phyloP scores from a whole-genome alignment of 106 monocot species.

The Dendrobium nobile region DNA sequence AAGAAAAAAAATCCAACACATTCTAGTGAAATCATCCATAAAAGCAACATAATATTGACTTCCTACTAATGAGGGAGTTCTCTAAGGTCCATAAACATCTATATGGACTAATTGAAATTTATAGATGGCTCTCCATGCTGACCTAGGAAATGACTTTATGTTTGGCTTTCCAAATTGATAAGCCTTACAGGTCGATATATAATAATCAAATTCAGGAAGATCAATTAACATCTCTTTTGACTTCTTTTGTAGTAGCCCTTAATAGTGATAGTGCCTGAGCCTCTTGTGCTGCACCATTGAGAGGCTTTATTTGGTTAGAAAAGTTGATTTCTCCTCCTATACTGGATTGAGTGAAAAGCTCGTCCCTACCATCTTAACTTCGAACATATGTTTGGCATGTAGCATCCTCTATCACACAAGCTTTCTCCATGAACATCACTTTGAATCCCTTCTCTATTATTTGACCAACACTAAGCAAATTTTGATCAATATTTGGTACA shows the following conservation, averaged over 20 bases:
- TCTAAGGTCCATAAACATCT: background rate
- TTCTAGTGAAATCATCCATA: conserved; percentile 4
- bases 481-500: background rate
- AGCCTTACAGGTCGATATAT: background rate
- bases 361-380: background rate
- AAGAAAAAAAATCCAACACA: conserved; percentile 5
- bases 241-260: background rate
- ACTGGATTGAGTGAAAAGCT: background rate
- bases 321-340: conserved; percentile 3
- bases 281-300: background rate
- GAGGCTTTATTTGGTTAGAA: conserved; percentile 8
- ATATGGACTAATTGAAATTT: background rate
- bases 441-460: background rate
- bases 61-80: conserved; percentile 3
- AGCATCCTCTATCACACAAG: conserved; percentile 1
- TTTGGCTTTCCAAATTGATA: conserved; percentile 10
- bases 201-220: background rate
- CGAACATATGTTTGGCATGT: background rate
- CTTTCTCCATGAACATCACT: background rate
- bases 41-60: conserved; percentile 3
- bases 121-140: background rate
- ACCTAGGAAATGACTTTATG: background rate
- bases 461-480: background rate
- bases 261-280: conserved; percentile 1
- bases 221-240: background rate